Percentiles rank a stretch among this genome's conserved stretches.
These are phyloP conservation scores for Kwoniella sp. DNA, from an alignment of 768 basidiomycete species.

Conservation along the genomic window DNA sequence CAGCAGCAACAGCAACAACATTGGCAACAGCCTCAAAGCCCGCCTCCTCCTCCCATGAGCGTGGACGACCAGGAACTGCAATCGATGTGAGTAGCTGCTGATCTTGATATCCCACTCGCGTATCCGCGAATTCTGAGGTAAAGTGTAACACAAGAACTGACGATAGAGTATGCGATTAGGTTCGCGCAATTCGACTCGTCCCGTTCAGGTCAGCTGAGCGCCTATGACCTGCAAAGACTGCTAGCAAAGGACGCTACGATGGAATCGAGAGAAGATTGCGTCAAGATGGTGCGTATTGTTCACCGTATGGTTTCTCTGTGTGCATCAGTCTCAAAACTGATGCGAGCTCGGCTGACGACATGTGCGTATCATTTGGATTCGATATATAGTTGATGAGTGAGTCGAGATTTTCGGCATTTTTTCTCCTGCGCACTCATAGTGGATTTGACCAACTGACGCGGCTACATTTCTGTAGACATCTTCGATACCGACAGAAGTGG, in stretches of 20 bases:
- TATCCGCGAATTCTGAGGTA: no score
- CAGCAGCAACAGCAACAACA: conserved; percentile 20
- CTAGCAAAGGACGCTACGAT: conserved; percentile 53
- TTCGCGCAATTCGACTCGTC: conserved; percentile 51
- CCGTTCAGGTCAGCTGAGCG: conserved; percentile 47
- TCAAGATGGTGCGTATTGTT: conserved; percentile 53
- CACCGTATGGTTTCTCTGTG: not conserved
- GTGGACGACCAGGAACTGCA: conserved; percentile 39
- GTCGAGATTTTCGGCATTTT: no score
- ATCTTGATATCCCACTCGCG: no score
- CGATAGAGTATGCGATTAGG: conserved; percentile 21
- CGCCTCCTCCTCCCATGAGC: conserved; percentile 13
- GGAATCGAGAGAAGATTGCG: conserved; percentile 55
- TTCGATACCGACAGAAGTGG: conserved; percentile 55
- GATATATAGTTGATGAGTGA: conserved; percentile 43
- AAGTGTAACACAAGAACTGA: no score
- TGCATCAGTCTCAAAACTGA: not conserved
- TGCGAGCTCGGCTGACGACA: not conserved
- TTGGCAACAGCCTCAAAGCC: conserved; percentile 11
- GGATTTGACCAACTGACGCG: conserved; percentile 2
- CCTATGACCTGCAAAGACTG: conserved; percentile 51
- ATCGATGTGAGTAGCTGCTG: conserved; percentile 34
- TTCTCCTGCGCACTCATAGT: not conserved
- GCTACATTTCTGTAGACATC: conserved; percentile 41
- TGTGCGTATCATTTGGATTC: not conserved